Base-by-base conservation (phyloP, 148 eudicot genomes). In the Camellia japonica region DNA sequence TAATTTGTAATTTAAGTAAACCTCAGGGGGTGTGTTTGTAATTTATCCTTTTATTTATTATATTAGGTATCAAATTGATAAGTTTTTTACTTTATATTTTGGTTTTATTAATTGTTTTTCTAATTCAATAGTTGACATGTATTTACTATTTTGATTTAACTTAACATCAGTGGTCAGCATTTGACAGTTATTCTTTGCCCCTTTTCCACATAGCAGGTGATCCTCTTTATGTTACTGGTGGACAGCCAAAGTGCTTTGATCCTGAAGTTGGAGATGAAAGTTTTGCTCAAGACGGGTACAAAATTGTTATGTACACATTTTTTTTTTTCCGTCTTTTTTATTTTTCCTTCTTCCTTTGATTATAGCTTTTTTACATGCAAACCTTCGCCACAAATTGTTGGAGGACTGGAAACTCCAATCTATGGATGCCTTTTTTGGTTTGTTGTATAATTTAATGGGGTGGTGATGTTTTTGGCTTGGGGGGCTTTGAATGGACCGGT, bases 201-300 rank as follows among this genome's bases (percentile, higher is more conserved):
- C 14, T 79, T 38, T 80, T 71, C 46, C 79, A 55, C 71, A 79
- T 88, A 47, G 79, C 92, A 95, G 99, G 90, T 78, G 99, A 93
- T 87, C 99, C 99, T 65, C 95, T 95, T 51, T 95, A 95, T 84
- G 77, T 86, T 74, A 78, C 83, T 75, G 99, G 98, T 70, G 99
- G 99, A 76, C 90, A 84, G 80, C 97, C 98, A 71, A 83, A 83
- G 44, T 87, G 83, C 80, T 83, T 81, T 77, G 85, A 84, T 86
- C 75, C 80, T 83, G 94, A 92, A 71, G 18, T 68, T 78, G 83
- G 66, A 42, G 92, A 88, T 84, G 91, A 85, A 84, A 88, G 85
- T 76, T 90, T 86, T 80, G 95, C 93, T 54, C 82, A 92, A 71
- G 99, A 93, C 80, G 99, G 99, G 99, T 95, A 89, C 67, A 76